phyloP scores from a whole-genome alignment of 2,329 filamentous ascomycete species.

The Lachnellula hyalina region DNA sequence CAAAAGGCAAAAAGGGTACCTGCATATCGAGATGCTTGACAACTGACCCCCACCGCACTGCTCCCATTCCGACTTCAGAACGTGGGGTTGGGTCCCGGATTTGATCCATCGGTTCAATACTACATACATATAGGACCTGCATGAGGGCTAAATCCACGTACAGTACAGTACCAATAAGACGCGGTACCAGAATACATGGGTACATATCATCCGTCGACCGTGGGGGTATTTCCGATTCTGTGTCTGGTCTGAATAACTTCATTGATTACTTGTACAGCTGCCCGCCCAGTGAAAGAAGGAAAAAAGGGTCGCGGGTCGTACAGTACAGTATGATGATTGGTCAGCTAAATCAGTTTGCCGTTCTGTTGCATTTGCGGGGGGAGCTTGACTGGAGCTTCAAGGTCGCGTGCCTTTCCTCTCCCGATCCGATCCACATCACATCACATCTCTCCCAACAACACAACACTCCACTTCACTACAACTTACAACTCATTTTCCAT shows the following conservation, averaged over 20 bases:
- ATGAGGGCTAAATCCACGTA: not conserved
- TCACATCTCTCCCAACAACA: slow-evolving; percentile 6
- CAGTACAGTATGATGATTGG: too few relatives aligned
- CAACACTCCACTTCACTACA: not conserved
- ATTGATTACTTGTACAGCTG: too few relatives aligned
- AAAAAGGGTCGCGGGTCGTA: not conserved
- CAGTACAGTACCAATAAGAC: not conserved
- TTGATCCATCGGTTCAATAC: not conserved
- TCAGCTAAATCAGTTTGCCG: not conserved
- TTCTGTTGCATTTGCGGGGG: not conserved
- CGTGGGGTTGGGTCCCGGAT: not conserved
- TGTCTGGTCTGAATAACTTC: not conserved
- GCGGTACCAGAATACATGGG: not conserved
- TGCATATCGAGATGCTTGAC: too few relatives aligned
- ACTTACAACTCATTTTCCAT: not conserved
- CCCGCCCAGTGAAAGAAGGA: too few relatives aligned
- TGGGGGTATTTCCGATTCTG: not conserved
- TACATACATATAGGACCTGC: too few relatives aligned
- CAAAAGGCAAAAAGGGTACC: too few relatives aligned
- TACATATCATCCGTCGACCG: not conserved
- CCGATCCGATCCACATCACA: not conserved
- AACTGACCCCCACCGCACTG: too few relatives aligned
- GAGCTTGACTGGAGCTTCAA: not conserved
- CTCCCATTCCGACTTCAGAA: not conserved
- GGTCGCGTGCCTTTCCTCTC: not conserved